A percentile compares a stretch with the other conserved stretches of the same genome.
Evolutionary conservation across 116 monocot genomes (phyloP).

Genomic region (Posidonia oceanica): DNA sequence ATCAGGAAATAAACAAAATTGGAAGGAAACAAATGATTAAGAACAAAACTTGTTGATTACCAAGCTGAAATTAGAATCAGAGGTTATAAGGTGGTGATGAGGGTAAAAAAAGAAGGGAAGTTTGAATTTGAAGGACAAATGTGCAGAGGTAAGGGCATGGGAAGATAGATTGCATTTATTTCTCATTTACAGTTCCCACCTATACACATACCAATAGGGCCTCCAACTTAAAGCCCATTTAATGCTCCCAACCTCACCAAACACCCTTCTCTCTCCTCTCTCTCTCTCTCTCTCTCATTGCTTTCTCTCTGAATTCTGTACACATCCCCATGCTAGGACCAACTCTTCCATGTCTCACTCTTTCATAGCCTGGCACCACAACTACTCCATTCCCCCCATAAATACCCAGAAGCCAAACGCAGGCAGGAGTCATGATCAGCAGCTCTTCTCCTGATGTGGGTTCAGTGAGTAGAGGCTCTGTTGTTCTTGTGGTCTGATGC

Average conservation of each 20-base stretch:
- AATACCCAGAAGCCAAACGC: background rate
- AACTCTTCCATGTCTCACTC: conserved; percentile 5
- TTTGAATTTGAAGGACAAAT: conserved; percentile 44
- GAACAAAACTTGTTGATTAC: no score
- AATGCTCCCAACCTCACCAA: conserved; percentile 7
- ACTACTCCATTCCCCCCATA: background rate
- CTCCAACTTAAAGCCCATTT: conserved; percentile 14
- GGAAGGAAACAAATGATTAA: no score
- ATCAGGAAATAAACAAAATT: no score
- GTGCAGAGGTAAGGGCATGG: conserved; percentile 51
- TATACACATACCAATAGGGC: conserved; percentile 31
- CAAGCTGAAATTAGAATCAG: no score
- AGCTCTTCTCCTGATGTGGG: background rate
- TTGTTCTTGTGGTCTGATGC: background rate
- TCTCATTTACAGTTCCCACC: conserved; percentile 45
- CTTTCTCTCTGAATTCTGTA: background rate
- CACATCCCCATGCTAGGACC: background rate
- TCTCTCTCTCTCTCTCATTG: background rate
- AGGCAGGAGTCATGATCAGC: background rate
- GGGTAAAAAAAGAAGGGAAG: no score
- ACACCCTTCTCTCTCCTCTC: background rate
- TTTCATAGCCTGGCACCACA: conserved; percentile 4
- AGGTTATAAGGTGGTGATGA: no score
- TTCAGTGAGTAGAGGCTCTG: background rate
- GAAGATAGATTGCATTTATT: conserved; percentile 55